Conservation (phyloP, 2,329 filamentous ascomycete species). For the Incumbomyces lentus region DNA sequence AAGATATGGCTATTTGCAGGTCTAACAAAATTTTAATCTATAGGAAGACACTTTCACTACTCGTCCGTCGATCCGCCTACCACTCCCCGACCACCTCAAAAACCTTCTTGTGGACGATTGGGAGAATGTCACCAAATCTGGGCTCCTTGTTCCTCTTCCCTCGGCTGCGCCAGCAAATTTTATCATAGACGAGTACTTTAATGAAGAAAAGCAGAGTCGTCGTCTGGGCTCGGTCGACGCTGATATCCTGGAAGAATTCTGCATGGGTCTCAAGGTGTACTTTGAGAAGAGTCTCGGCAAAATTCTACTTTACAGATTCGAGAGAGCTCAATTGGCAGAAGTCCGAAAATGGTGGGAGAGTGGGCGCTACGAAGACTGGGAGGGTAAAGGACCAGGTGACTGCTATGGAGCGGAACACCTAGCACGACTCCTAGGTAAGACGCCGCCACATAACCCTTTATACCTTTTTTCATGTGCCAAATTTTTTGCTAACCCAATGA, state of each 20-base stretch:
- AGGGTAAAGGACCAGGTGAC: constrained; percentile 63
- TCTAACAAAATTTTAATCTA: too few relatives aligned
- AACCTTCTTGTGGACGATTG: constrained; percentile 92
- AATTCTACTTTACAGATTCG: constrained; percentile 86
- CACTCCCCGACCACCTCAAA: constrained; percentile 82
- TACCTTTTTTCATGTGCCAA: too few relatives aligned
- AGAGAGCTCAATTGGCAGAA: constrained; percentile 67
- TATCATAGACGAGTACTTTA: constrained; percentile 72
- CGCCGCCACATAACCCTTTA: too few relatives aligned
- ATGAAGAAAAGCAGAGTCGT: constrained; percentile 57
- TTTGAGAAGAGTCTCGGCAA: constrained; percentile 85
- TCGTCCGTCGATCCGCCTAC: constrained; percentile 74
- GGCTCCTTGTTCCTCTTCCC: constrained; percentile 77
- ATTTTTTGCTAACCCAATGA: background rate
- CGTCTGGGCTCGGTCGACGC: constrained; percentile 57
- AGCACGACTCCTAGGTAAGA: constrained; percentile 73
- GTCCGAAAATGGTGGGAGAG: constrained; percentile 54
- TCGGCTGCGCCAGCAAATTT: constrained; percentile 62
- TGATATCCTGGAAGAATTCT: constrained; percentile 82
- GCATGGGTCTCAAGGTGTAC: constrained; percentile 79
- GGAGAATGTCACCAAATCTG: constrained; percentile 96
- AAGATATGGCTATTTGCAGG: constrained; percentile 29
- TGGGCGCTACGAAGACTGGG: constrained; percentile 47
- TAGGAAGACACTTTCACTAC: constrained; percentile 76
- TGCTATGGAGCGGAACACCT: constrained; percentile 92